Evolutionary conservation across 2,329 filamentous ascomycete species (phyloP), one percentile per base, ranked within the genome.

Genomic region (Huntiella abstrusa): DNA sequence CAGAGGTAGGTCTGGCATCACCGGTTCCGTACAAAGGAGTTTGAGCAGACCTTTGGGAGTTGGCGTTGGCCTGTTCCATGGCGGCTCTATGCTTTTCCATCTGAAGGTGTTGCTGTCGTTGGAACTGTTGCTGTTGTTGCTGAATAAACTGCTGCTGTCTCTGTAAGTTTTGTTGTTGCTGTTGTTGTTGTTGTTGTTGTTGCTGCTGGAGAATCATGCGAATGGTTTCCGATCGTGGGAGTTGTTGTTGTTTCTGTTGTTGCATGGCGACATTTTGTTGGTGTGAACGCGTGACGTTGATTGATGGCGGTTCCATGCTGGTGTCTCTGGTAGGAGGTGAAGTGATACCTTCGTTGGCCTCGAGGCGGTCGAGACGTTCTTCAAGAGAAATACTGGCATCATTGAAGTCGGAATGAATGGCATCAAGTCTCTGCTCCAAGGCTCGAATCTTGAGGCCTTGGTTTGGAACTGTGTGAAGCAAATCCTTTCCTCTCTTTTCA

Each of bases 311-410:
- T 16, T 39, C 19, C 10, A 37, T 10, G 41, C 34, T 41, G 4
- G 42, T 17, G 7, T 12, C 41, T 35, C 36, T 17, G 17, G 33
- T 41, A n/a, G 41, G 39, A 37, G 19, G 33, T 7, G 40, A 33
- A 11, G 33, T 35, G 6, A 36, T 7, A 13, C 22, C 11, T 15
- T 55, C 51, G 13, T 53, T 46, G 42, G 45, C 54, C 51, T 60
- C 66, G 12, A 73, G 56, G 33, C 58, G 63, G 45, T 72, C 69
- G 36, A 75, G 62, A 36, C 69, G 66, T 54, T 75, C 71, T 52
- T 75, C 71, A 51, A 75, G 53, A 50, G 64, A 60, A 54, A 71
- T 62, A 48, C 69, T 63, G 53, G 67, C 64, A 47, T 73, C 69
- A 35, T 64, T 58, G 16, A 70, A 58, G 53, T 71, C 67, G 13